Percentiles rank a stretch among this genome's conserved stretches.
Conservation (phyloP, 2,329 filamentous ascomycete species). For the Colletotrichum orchidophilum region DNA sequence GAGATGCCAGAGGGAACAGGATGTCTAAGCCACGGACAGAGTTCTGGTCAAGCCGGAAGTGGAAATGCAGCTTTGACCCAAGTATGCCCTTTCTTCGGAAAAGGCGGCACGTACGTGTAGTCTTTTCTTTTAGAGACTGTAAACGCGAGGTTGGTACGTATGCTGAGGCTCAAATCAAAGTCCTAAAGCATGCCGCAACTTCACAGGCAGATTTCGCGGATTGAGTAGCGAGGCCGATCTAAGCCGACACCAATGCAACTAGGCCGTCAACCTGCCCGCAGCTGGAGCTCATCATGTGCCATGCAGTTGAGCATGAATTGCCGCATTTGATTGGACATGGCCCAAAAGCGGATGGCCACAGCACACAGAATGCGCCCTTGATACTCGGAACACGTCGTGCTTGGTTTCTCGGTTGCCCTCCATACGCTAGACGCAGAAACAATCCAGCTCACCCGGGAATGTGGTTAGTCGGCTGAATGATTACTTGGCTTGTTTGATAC, state of each 20-base stretch:
- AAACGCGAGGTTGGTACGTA: background rate
- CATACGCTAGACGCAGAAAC: background rate
- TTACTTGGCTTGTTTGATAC: background rate
- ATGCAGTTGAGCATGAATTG: background rate
- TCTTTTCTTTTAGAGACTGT: background rate
- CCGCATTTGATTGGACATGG: background rate
- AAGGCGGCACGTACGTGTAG: background rate
- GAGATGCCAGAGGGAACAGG: background rate
- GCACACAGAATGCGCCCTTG: background rate
- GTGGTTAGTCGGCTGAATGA: background rate
- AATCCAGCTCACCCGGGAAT: background rate
- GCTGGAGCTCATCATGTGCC: conserved; percentile 25
- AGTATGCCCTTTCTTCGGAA: background rate
- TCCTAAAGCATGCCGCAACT: background rate
- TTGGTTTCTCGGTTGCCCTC: background rate
- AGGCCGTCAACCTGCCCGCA: conserved; percentile 11
- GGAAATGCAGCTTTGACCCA: background rate
- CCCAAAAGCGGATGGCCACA: background rate
- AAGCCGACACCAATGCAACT: background rate
- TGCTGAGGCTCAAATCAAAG: background rate
- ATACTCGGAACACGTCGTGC: background rate
- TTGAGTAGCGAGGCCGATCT: background rate
- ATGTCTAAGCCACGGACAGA: background rate
- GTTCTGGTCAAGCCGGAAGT: background rate
- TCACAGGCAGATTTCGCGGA: background rate